Evolutionary conservation across 2,329 filamentous ascomycete species (phyloP), one percentile per base, ranked within the genome.

Genomic region (Onygenales sp.): DNA sequence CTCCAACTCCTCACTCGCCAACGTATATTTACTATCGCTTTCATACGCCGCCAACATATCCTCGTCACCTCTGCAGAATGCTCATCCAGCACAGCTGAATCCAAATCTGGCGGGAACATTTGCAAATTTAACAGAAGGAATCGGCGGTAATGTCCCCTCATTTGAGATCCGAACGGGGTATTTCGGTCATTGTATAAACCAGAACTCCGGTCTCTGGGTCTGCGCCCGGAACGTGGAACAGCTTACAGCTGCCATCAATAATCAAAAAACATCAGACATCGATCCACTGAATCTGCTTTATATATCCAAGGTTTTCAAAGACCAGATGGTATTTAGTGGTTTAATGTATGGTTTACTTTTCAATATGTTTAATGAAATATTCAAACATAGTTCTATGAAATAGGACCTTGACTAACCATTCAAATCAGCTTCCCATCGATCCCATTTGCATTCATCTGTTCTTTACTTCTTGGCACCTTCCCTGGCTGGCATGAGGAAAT

Each of bases 191-290:
- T 98, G 93, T 74, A 84, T 97, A 69, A 93, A 90, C 71, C 85
- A 88, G 1, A 89, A 95, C 67, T 87, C 87, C 55, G 92, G 92
- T 59, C 84, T 85, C 17, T 98, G 89, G 81, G 81, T 97, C 55
- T 98, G 93, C 80, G 93, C 88, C 70, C 94, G 95, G 77, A 98
- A 98, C 71, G 93, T 93, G 17, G 96, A 92, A 2, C 85, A 90
- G 2, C 79, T 98, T 46, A 92, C 93, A 39, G 87, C 93, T 69
- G 86, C 95, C 72, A 82, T 97, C 39, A 44, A 13, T 5, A 39
- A 51, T 10, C 36, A 51, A 42, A 43, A 51, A 43, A 85, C 82
- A 14, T 83, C 95, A 42, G 89, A 96, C 65, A 88, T 96, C 71
- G 93, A 98, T 73, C 93, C 93, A 39, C 77, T 98, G 65, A 98